These are phyloP conservation scores for Cladosporium sp. DNA, from an alignment of 2,329 filamentous ascomycete species.

Conservation along the genomic window DNA sequence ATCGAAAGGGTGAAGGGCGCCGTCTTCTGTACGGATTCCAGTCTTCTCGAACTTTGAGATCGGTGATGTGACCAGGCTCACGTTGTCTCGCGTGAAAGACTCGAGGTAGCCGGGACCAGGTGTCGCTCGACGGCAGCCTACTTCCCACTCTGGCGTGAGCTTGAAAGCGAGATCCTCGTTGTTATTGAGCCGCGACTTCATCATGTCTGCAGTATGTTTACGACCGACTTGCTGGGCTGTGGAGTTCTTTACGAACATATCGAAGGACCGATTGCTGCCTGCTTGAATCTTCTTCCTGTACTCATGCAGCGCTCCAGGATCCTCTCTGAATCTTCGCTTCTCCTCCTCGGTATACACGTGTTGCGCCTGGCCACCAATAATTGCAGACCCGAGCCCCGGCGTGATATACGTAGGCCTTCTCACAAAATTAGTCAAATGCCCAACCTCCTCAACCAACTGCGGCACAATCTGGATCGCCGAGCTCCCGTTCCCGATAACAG, in stretches of 20 bases:
- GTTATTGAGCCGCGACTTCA: constrained; percentile 54
- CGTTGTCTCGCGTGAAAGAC: constrained; percentile 35
- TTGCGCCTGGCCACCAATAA: constrained; percentile 33
- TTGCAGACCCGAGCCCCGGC: constrained; percentile 30
- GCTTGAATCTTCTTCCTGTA: constrained; percentile 41
- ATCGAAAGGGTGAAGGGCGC: constrained; percentile 29
- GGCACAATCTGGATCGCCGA: constrained; percentile 45
- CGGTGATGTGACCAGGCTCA: constrained; percentile 30
- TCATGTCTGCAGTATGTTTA: constrained; percentile 37
- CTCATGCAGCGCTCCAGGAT: constrained; percentile 36
- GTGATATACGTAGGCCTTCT: constrained; percentile 39
- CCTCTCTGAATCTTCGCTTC: constrained; percentile 33
- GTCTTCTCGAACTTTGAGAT: constrained; percentile 28
- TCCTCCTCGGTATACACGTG: constrained; percentile 36
- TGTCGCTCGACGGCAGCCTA: constrained; percentile 65
- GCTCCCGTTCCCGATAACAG: constrained; percentile 37
- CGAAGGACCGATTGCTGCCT: constrained; percentile 31
- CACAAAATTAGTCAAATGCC: constrained; percentile 36
- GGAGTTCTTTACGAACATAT: constrained; percentile 55
- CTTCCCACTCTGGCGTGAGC: constrained; percentile 64
- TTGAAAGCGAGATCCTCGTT: constrained; percentile 58
- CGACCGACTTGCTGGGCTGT: constrained; percentile 34
- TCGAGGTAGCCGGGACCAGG: constrained; percentile 46
- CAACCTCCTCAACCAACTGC: constrained; percentile 35
- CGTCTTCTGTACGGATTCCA: constrained; percentile 31